Percentiles rank a stretch among this genome's conserved stretches.
Evolutionary conservation across 1,139 yeast species (phyloP).

Genomic region (Maudiozyma humilis): DNA sequence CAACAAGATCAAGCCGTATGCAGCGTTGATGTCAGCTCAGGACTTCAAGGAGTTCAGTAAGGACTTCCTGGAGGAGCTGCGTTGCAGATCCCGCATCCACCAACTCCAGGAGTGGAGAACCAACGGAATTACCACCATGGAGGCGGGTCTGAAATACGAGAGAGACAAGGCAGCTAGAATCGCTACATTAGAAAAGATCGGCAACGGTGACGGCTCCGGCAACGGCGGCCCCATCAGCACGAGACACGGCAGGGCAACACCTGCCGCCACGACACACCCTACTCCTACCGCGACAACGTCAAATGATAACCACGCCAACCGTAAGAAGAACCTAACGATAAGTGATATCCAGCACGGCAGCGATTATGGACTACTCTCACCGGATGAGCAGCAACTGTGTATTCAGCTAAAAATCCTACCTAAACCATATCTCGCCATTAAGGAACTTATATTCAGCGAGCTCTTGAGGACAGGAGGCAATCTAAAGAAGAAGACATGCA

Average conservation of each 20-base stretch:
- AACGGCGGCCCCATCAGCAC: constrained; percentile 7
- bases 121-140: constrained; percentile 77
- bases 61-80: constrained; percentile 69
- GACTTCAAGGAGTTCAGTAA: constrained; percentile 71
- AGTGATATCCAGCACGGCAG: constrained; percentile 73
- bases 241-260: constrained; percentile 23
- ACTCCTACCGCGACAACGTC: neutral
- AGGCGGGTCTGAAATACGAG: constrained; percentile 78
- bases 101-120: constrained; percentile 91
- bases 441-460: constrained; percentile 85
- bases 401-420: constrained; percentile 78
- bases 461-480: constrained; percentile 77
- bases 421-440: constrained; percentile 87
- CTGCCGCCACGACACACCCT: constrained; percentile 3
- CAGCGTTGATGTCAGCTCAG: constrained; percentile 67
- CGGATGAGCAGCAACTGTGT: constrained; percentile 82
- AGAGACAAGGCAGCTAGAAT: constrained; percentile 67
- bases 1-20: constrained; percentile 69
- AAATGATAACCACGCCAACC: constrained; percentile 9
- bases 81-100: constrained; percentile 70
- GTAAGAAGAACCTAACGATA: constrained; percentile 36
- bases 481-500: constrained; percentile 72
- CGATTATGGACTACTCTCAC: constrained; percentile 72
- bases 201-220: constrained; percentile 20
- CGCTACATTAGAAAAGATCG: constrained; percentile 55